Base-by-base conservation (phyloP, 108 stramenopile species). In the Parmales sp. region DNA sequence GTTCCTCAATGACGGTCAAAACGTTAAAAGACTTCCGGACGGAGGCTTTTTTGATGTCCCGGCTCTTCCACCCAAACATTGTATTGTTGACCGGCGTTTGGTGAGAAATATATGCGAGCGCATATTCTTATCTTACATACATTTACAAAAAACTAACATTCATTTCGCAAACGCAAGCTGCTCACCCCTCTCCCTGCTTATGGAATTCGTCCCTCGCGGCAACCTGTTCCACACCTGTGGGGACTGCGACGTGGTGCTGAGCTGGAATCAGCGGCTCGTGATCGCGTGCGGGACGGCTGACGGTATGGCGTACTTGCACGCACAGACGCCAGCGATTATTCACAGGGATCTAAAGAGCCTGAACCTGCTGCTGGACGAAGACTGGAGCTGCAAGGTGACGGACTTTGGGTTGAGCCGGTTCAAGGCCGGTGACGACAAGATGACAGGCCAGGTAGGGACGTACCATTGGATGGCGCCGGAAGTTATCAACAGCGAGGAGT, bases 391-490 rank as follows among this genome's bases (percentile, higher is more conserved):
- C 25, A 79, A 79, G 69, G 64, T 79, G 31, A 74, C 76, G 20
- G 78, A 79, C 65, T 79, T 79, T 29, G 78, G 78, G 38, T 44
- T 79, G 72, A 69, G 67, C 19, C 38, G 77, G 20, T 78, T 75
- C 65, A 78, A 78, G 51, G 74, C 77, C 25, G 36, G 36, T 34
- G 54, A 60, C 54, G 54, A 60, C 54, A 60, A 60, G 26, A 60
- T 60, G 54, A 81, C 80, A 23, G 70, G 64, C 13, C 77, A 81
- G 72, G 65, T 64, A 38, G 82, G 82, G 16, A 81, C 82, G 6
- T 78, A 78, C 51, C 82, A 83, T 46, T 83, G 82, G 82, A 83
- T 80, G 74, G 77, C 80, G 13, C 80, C 80, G 1, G 80, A 82
- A 43, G 78, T 82, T 6, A 82, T 82, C 50, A 74, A 78, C 39